Evolutionary conservation across 83 land plant genomes (phyloP), one percentile per base, ranked within the genome.

Genomic region (Thuja plicata): DNA sequence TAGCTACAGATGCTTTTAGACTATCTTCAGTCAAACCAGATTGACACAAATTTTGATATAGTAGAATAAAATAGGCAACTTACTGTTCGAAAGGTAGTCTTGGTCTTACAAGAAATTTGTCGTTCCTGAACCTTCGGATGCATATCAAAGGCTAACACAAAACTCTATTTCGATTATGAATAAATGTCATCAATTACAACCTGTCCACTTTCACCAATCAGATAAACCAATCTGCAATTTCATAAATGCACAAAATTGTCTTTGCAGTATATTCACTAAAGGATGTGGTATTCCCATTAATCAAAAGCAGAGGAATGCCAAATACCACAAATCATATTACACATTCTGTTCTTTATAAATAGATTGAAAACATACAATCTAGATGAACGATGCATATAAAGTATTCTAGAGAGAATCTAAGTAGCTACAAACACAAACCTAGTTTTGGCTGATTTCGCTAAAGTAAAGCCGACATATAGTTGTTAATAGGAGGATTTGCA

Each of bases 121-220:
- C 95, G 94, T 84, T 95, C 96, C 85, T 97, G 99, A 24, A 96
- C 97, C 88, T 94, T 97, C 0, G 97, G 99, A 52, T 97, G 96
- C n/a, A n/a, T n/a, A n/a, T n/a, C n/a, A n/a, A n/a, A n/a, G n/a
- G n/a, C n/a, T n/a, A n/a, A n/a, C n/a, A 91, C 94, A 92, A 97
- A 97, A 9, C 91, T 93, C 86, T 97, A 96, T 76, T 95, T 90
- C 97, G 96, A 97, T 89, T 97, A 96, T 11, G 96, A 96, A 88
- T 89, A 88, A 21, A 90, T 89, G 88, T 88, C 91, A 52, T 90
- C 91, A 80, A 52, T 89, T 13, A 97, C 95, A 24, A 95, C 96
- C 96, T 95, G 88, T 78, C 87, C 90, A 48, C 3, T 46, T 55
- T 11, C 60, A 55, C 16, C 34, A 76, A 76, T 37, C 48, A 35